Evolutionary conservation across 495 filamentous ascomycete genomes (phyloP).

Genomic region (Peziza echinospora): DNA sequence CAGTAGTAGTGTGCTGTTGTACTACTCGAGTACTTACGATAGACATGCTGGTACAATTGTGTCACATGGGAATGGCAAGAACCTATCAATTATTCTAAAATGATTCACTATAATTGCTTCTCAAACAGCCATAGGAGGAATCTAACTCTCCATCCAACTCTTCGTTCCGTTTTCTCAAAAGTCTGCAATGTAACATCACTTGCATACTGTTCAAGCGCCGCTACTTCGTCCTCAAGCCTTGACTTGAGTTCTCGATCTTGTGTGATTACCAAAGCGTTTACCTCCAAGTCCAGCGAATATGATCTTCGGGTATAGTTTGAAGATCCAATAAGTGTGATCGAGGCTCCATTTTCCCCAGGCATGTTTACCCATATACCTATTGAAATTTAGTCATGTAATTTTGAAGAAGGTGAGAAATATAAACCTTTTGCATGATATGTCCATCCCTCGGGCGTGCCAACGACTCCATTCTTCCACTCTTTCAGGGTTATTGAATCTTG

Average conservation of each 20-base stretch:
- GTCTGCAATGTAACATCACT: constrained; percentile 44
- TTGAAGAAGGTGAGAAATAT: not conserved
- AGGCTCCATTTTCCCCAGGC: constrained; percentile 35
- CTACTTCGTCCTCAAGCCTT: constrained; percentile 53
- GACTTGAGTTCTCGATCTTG: constrained; percentile 48
- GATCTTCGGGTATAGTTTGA: constrained; percentile 92
- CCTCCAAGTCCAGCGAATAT: constrained; percentile 78
- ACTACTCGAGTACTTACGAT: no score
- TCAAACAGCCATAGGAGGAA: constrained; percentile 62
- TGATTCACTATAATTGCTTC: constrained; percentile 1
- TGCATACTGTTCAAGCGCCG: constrained; percentile 55
- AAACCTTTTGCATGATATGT: constrained; percentile 85
- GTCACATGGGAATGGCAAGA: no score
- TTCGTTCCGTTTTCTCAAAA: constrained; percentile 54
- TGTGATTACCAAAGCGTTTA: constrained; percentile 66
- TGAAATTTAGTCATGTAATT: not conserved
- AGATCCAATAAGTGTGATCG: constrained; percentile 65
- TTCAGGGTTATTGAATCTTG: constrained; percentile 43
- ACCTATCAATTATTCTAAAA: no score
- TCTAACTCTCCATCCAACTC: constrained; percentile 65
- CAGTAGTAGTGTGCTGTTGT: no score
- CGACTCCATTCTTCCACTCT: constrained; percentile 73
- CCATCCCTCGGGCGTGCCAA: constrained; percentile 57
- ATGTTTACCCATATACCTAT: constrained; percentile 65
- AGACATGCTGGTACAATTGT: no score